Base-by-base conservation (phyloP, 768 basidiomycete species). In the Leucosporidium scottii region DNA sequence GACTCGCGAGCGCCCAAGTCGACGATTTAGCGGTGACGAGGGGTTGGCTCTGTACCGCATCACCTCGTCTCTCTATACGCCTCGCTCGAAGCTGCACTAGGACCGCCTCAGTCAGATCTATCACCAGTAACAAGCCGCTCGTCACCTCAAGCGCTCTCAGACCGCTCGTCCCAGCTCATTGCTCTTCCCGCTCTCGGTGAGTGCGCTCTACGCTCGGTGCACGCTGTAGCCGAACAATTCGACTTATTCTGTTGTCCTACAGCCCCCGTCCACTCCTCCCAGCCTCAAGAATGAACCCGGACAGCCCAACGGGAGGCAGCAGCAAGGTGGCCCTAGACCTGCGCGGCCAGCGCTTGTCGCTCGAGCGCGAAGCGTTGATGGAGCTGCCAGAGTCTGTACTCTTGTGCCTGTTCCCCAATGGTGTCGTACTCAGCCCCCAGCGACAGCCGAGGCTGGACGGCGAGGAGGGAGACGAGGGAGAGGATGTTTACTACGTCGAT, bases 311-410 rank as follows among this genome's bases (percentile, higher is more conserved):
- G 39, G 20, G 30, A 4, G 1, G 5, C 28, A 31, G 13, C 39
- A 8, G 36, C 25, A 74, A 72, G 55, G 74, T 99, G 74, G 84
- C 89, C 62, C 86, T 99, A 74, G 96, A 98, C 80, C 84, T 99
- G 48, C 86, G 96, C 71, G 93, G 93, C 64, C 83, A 80, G 74
- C 87, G 92, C 69, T 93, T 98, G 80, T 87, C 90, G 68, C 91
- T 99, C 54, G 96, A 98, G 80, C 84, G 94, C 73, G 94, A 98
- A 81, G 93, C 90, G 9, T 88, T 99, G 77, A 96, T 98, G 93
- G 91, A 93, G 78, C 83, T 99, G 25, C 96, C 96, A 3, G 96
- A 99, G 84, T 92, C 90, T 23, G 92, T 99, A 56, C 83, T 98
- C 62, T 82, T 99, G 48, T 97, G 93, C 57, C 82, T 99, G 69